phyloP scores from a whole-genome alignment of 106 monocot genomes.

The Dioscorea dumetorum region DNA sequence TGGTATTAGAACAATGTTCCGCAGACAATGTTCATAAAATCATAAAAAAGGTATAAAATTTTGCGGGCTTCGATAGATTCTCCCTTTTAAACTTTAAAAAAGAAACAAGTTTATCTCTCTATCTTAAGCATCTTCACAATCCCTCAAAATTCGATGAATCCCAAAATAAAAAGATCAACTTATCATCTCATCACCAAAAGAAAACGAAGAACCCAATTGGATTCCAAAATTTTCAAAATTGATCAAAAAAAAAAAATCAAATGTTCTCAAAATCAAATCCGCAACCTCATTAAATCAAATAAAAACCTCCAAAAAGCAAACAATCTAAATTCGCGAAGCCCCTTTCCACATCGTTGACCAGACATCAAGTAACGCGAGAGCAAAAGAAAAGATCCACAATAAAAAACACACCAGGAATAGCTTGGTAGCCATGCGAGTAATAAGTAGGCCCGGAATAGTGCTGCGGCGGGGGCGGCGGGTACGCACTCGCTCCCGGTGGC shows the following conservation, averaged over 20 bases:
- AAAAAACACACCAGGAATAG: slow-evolving; percentile 2
- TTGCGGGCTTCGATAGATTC: too few relatives aligned
- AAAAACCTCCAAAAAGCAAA: neutral
- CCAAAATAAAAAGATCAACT: neutral
- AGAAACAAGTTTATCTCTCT: too few relatives aligned
- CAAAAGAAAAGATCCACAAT: neutral
- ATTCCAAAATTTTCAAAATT: neutral
- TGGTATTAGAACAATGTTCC: too few relatives aligned
- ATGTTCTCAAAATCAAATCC: too few relatives aligned
- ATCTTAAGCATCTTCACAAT: too few relatives aligned
- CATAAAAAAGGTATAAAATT: too few relatives aligned
- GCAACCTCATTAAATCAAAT: too few relatives aligned
- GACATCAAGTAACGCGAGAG: neutral
- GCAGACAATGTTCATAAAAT: too few relatives aligned
- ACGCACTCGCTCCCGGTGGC: neutral
- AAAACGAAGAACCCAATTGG: neutral
- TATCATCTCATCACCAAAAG: neutral
- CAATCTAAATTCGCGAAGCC: neutral
- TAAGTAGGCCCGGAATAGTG: slow-evolving; percentile 3
- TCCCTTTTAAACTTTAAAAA: too few relatives aligned
- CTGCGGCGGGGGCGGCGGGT: neutral
- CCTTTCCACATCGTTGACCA: neutral
- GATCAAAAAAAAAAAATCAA: too few relatives aligned
- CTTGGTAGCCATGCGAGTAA: slow-evolving; percentile 14
- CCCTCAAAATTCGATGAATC: too few relatives aligned